Evolutionary conservation across 2,329 filamentous ascomycete genomes (phyloP).

Genomic region (Didymella exigua): DNA sequence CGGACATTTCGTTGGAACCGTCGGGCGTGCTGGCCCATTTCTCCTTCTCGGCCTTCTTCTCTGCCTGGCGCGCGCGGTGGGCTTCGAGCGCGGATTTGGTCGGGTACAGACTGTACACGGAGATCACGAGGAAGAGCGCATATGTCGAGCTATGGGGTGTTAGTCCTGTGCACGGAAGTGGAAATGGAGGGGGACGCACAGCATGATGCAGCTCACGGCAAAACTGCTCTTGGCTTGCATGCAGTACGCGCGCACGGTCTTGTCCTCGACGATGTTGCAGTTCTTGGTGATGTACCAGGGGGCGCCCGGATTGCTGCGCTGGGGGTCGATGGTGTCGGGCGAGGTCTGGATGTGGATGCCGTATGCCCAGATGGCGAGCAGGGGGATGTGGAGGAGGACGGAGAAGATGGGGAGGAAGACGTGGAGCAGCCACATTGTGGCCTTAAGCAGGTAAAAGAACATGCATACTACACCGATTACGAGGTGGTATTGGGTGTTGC

Average conservation of each 20-base stretch:
- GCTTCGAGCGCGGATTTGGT: constrained; percentile 37
- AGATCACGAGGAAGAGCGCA: constrained; percentile 62
- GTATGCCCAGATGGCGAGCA: constrained; percentile 67
- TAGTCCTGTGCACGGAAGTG: constrained; percentile 1
- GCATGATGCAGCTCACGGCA: constrained; percentile 67
- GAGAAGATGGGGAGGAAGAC: constrained; percentile 71
- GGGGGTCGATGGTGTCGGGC: constrained; percentile 71
- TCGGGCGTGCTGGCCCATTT: constrained; percentile 38
- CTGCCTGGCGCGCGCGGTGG: constrained; percentile 34
- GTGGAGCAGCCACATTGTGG: constrained; percentile 72
- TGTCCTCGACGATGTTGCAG: constrained; percentile 65
- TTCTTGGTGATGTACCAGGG: constrained; percentile 78
- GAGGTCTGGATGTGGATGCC: constrained; percentile 74
- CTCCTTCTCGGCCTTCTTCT: constrained; percentile 46
- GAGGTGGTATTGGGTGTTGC: constrained; percentile 76
- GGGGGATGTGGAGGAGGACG: constrained; percentile 61
- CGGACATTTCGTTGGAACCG: constrained; percentile 40
- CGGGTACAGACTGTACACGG: constrained; percentile 61
- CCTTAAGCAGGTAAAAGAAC: constrained; percentile 76
- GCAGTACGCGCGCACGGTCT: constrained; percentile 64
- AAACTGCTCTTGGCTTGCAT: constrained; percentile 71
- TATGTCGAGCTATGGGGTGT: constrained; percentile 61
- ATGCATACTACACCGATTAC: constrained; percentile 76
- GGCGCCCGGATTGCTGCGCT: constrained; percentile 64
- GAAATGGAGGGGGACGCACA: constrained; percentile 59